Base-by-base conservation (phyloP, 2,329 filamentous ascomycete species). In the Hypoxylon rubiginosum region DNA sequence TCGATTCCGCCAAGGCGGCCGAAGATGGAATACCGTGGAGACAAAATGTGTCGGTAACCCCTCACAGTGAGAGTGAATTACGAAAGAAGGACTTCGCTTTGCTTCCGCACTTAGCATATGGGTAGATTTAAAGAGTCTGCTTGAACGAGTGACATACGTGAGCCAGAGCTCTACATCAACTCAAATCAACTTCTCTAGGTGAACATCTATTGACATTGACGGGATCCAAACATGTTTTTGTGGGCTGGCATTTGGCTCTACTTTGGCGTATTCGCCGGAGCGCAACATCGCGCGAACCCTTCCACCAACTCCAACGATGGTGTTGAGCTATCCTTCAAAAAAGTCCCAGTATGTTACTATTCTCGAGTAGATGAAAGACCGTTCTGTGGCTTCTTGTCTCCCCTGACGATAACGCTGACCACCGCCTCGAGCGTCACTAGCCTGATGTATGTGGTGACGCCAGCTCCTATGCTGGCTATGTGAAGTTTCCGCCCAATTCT, bases 401-500 rank as follows among this genome's bases (percentile, higher is more conserved):
- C 6, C 28, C 53, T 30, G 32, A 17, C 39, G 24, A 50, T 21
- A 1, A 53, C 26, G 30, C 45, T 24, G 15, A 30, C 43, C 17
- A 30, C 11, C 15, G 36, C 15, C 13, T 11, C 32, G 15, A 54
- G 13, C 54, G 32, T 21, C 26, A 24, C 24, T 34, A 66, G 63
- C n/a, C 53, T 21, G 53, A 28, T 13, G 45, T 66, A 36, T 66
- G 63, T n/a, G 63, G 63, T n/a, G 43, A 62, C 11, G n/a, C 48
- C n/a, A 63, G 34, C 39, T 72, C 70, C 17, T 72, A 71, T 58
- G 54, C 70, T 21, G 70, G 68, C 55, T 72, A 69, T 39, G 66
- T 72, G 4, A 46, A 66, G 39, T 59, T 72, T n/a, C 45, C 50
- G 28, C 64, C 67, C 8, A 66, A 68, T 10, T 66, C 50, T 32